phyloP scores from a whole-genome alignment of 352 stramenopile species.

The Phytophthora constricta region DNA sequence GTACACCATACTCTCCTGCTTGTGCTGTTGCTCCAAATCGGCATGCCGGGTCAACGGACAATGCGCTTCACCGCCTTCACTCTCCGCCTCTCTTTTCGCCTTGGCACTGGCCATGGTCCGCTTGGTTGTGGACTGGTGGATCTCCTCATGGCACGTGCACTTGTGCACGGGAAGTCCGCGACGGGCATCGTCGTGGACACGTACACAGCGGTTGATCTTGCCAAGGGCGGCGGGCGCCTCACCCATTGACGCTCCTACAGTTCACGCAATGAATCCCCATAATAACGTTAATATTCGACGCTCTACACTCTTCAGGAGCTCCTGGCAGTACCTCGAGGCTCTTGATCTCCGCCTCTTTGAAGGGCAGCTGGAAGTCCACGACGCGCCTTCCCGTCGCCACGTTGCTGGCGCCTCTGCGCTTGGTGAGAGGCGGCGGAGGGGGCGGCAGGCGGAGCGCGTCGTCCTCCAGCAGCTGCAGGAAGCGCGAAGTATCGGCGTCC shows the following conservation, averaged over 20 bases:
- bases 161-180: constrained; percentile 73
- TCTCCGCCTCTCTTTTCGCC: constrained; percentile 29
- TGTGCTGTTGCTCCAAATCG: constrained; percentile 26
- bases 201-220: constrained; percentile 79
- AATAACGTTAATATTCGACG: not conserved
- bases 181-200: constrained; percentile 64
- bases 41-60: constrained; percentile 5
- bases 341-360: constrained; percentile 43
- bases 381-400: constrained; percentile 12
- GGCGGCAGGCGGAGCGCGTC: constrained; percentile 27
- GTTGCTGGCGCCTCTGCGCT: constrained; percentile 9
- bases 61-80: not conserved
- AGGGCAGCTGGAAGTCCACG: constrained; percentile 46
- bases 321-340: constrained; percentile 24
- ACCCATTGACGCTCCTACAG: constrained; percentile 51
- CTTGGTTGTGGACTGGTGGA: constrained; percentile 54
- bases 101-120: constrained; percentile 58
- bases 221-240: constrained; percentile 61
- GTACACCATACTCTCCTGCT: constrained; percentile 27
- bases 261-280: not conserved
- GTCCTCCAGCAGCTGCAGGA: constrained; percentile 39
- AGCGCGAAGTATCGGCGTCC: constrained; percentile 33
- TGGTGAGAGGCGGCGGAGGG: constrained; percentile 7
- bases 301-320: not conserved
- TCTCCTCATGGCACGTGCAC: constrained; percentile 73